Percentiles rank a stretch among this genome's conserved stretches.
Conservation (phyloP, 139 green algal genomes). For the Tetraselmis striata region DNA sequence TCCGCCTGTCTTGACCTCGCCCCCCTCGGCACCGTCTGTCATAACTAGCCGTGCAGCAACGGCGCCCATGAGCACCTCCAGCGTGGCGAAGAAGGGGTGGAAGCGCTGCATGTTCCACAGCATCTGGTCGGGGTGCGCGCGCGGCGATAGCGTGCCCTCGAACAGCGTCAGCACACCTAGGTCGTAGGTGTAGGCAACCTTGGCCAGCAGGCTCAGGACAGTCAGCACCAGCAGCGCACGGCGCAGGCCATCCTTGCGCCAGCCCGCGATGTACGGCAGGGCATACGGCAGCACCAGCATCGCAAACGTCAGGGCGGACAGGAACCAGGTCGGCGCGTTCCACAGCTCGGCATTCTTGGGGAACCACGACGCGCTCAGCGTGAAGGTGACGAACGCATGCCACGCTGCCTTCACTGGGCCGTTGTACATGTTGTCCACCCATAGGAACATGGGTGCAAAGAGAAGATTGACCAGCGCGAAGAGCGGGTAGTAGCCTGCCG, state of each 20-base stretch:
- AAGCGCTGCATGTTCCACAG: constrained; percentile 26
- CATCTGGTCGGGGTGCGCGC: constrained; percentile 15
- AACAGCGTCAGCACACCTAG: constrained; percentile 5
- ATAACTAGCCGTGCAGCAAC: constrained; percentile 22
- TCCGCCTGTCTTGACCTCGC: neutral
- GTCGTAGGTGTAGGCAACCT: constrained; percentile 31
- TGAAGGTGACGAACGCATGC: constrained; percentile 24
- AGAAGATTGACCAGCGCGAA: constrained; percentile 15
- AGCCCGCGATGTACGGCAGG: constrained; percentile 14
- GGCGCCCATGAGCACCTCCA: constrained; percentile 24
- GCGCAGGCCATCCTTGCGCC: constrained; percentile 9
- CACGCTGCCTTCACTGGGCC: constrained; percentile 4
- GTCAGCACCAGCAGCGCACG: constrained; percentile 7
- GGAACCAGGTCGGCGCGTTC: constrained; percentile 36
- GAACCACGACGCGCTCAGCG: constrained; percentile 13
- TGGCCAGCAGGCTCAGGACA: constrained; percentile 13
- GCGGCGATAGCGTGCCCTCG: constrained; percentile 19
- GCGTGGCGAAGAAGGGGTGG: constrained; percentile 15
- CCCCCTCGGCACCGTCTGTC: neutral
- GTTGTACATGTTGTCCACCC: constrained; percentile 7
- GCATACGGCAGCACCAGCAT: constrained; percentile 20
- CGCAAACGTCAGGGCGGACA: constrained; percentile 23
- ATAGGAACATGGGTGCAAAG: constrained; percentile 4
- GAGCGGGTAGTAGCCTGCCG: constrained; percentile 20
- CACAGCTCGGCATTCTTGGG: constrained; percentile 10